phyloP scores from a whole-genome alignment of 805 yeast species.

The Wickerhamiella nectarea region DNA sequence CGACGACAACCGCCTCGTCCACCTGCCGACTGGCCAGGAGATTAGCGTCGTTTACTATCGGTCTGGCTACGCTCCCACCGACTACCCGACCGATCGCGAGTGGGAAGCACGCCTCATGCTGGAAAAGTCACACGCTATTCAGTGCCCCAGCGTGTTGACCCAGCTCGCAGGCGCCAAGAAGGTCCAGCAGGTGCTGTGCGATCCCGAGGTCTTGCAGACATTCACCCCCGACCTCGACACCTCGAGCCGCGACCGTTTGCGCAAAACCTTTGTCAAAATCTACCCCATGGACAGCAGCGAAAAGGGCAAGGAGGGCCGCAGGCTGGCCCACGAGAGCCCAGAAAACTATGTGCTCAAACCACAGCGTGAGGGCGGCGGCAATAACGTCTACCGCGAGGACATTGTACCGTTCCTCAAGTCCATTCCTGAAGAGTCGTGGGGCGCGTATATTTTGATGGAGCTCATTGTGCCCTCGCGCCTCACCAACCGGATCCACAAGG shows the following conservation, averaged over 20 bases:
- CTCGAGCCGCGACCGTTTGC: conserved; percentile 24
- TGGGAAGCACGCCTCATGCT: conserved; percentile 68
- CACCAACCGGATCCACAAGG: conserved; percentile 57
- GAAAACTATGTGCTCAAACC: conserved; percentile 79
- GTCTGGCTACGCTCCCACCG: conserved; percentile 77
- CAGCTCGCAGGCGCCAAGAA: conserved; percentile 91
- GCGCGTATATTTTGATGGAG: conserved; percentile 87
- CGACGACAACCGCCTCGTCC: conserved; percentile 31
- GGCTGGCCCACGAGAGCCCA: conserved; percentile 54
- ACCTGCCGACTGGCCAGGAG: conserved; percentile 47
- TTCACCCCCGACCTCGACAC: conserved; percentile 31
- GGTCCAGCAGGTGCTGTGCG: conserved; percentile 77
- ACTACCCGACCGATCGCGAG: conserved; percentile 48
- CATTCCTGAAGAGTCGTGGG: conserved; percentile 63
- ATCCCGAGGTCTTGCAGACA: conserved; percentile 33
- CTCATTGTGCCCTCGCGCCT: conserved; percentile 65
- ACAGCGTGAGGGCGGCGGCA: conserved; percentile 98
- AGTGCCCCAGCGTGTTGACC: conserved; percentile 80
- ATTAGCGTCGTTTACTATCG: conserved; percentile 83
- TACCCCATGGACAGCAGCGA: conserved; percentile 67
- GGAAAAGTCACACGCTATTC: conserved; percentile 68
- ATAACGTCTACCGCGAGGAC: conserved; percentile 75
- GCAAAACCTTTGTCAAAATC: conserved; percentile 65
- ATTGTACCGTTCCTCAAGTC: conserved; percentile 59
- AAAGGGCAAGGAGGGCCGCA: conserved; percentile 48